These are phyloP conservation scores for Phycomyces nitens DNA, from an alignment of 192 early-diverging fungal genomes.

Conservation along the genomic window DNA sequence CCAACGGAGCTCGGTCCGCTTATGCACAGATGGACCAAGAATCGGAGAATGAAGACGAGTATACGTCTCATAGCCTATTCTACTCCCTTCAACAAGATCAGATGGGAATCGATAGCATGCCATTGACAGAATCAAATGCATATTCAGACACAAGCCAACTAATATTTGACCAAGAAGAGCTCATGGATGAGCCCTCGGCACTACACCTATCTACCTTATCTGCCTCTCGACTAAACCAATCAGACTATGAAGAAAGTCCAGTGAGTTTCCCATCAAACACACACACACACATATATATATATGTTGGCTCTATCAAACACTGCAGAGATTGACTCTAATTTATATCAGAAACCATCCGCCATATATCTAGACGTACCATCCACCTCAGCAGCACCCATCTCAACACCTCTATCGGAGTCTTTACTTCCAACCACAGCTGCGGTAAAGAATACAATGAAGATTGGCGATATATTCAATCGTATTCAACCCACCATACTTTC, in stretches of 20 bases:
- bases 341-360: conserved; percentile 44
- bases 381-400: conserved; percentile 26
- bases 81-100: conserved; percentile 27
- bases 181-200: not conserved
- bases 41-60: conserved; percentile 32
- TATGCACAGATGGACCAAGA: conserved; percentile 31
- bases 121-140: conserved; percentile 25
- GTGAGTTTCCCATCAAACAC: conserved; percentile 2
- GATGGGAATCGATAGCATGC: conserved; percentile 24
- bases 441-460: conserved; percentile 30
- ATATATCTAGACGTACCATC: conserved; percentile 50
- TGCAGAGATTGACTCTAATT: too few relatives aligned
- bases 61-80: conserved; percentile 24
- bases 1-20: conserved; percentile 1
- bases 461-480: not conserved
- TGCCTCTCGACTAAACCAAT: conserved; percentile 8
- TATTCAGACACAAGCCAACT: conserved; percentile 34
- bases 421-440: conserved; percentile 41
- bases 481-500: not conserved
- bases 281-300: not conserved
- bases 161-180: conserved; percentile 23
- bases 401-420: conserved; percentile 37
- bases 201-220: conserved; percentile 1
- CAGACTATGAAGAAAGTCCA: conserved; percentile 27
- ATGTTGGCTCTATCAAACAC: too few relatives aligned